Conservation (phyloP, 495 filamentous ascomycete species). For the Penicillium antarcticum region DNA sequence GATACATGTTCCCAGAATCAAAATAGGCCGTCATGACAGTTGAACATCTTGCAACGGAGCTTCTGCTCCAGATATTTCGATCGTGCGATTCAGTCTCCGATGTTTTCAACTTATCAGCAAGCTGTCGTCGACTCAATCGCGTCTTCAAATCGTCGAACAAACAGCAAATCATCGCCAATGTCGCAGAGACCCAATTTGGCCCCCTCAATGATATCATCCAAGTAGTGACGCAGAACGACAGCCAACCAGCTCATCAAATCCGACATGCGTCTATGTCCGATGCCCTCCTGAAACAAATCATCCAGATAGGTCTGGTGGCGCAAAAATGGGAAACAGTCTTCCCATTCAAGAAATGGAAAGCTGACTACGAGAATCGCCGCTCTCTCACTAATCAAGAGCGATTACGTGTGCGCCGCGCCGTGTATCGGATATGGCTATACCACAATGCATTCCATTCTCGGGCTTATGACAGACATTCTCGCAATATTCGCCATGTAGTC, state of each 20-base stretch:
- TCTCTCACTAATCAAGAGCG: slow-evolving; percentile 55
- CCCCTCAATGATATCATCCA: slow-evolving; percentile 60
- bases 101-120: slow-evolving; percentile 51
- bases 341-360: slow-evolving; percentile 64
- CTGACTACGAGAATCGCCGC: slow-evolving; percentile 58
- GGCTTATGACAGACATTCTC: slow-evolving; percentile 44
- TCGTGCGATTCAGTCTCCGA: slow-evolving; percentile 51
- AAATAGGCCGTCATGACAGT: slow-evolving; percentile 41
- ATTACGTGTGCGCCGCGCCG: slow-evolving; percentile 56
- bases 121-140: slow-evolving; percentile 51
- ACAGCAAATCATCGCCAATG: slow-evolving; percentile 49
- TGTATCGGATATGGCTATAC: slow-evolving; percentile 71
- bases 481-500: slow-evolving; percentile 39
- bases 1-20: slow-evolving; percentile 7
- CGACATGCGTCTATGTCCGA: slow-evolving; percentile 48
- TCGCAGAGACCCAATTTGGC: slow-evolving; percentile 56
- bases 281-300: slow-evolving; percentile 54
- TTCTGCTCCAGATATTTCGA: slow-evolving; percentile 58
- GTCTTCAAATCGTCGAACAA: slow-evolving; percentile 51
- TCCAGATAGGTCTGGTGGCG: slow-evolving; percentile 55
- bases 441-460: slow-evolving; percentile 53
- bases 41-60: slow-evolving; percentile 56
- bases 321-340: slow-evolving; percentile 65
- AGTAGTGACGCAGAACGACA: slow-evolving; percentile 55
- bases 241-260: slow-evolving; percentile 51